Base-by-base conservation (phyloP, 805 yeast species). In the Metschnikowia bowlesiae region DNA sequence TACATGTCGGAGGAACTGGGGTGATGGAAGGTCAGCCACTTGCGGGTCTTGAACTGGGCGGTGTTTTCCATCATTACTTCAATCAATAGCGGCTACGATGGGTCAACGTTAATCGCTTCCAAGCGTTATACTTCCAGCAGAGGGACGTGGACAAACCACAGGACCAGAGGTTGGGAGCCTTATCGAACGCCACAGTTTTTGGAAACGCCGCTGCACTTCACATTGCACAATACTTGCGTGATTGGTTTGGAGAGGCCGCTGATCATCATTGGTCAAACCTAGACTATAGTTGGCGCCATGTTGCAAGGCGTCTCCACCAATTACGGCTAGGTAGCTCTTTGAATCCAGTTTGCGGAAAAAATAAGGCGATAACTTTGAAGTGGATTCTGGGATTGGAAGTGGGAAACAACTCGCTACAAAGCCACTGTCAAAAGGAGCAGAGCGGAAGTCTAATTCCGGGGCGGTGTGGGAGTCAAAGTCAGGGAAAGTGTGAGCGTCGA, bases 51-150 rank as follows among this genome's bases (percentile, higher is more conserved):
- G 53, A 70, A 74, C 52, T 53, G 64, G 35, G 59, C 69, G 6
- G 61, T 79, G 30, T 75, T 39, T 62, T 76, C 73, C 49, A 69
- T 79, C 26, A 62, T 78, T 38, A 68, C 79, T 26, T 73, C 82
- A 8, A 72, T 80, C 46, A 76, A 74, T 54, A 72, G 52, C 41
- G 65, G 65, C 3, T 62, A 59, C 43, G 65, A 62, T 44, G 62
- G 62, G 32, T 53, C 59, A 11, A 66, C 78, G 69, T 79, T 57
- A 79, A 79, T 54, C 80, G 80, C 39, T 66, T 79, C 53, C 83
- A 79, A 57, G 63, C 78, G 8, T 68, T 76, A 57, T 52, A 60
- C 1, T 59, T 61, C 31, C 79, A 81, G 79, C 61, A 62, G 49
- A 50, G 58, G 6, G 67, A 65, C 36, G 69, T 78, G 62, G 60